Evolutionary conservation across 768 basidiomycete species (phyloP), one percentile per base, ranked within the genome.

Genomic region (Boletus reticulatus): DNA sequence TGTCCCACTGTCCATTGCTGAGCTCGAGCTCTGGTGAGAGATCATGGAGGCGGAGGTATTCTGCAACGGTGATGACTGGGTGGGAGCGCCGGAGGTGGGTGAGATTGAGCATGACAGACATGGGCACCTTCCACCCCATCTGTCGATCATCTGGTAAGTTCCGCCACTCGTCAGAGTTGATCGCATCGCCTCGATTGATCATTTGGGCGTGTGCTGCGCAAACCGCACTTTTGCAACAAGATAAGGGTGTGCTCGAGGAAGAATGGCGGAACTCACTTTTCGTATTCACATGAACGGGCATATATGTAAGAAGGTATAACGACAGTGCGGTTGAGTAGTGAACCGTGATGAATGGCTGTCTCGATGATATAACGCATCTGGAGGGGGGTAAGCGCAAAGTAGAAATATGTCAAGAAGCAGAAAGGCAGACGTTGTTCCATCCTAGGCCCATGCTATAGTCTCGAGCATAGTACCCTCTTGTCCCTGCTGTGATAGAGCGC

Each of bases 301-400:
- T 80, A 80, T 49, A 80, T 71, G 57, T 72, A 75, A 2, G 78
- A 73, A 7, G 78, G 78, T 41, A 80, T 50, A 39, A 80, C 65
- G 49, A 75, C 69, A 2, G 75, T 76, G 43, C 78, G 73, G 59
- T 78, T 77, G 41, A 79, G 67, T 7, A 79, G 60, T 24, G 63
- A 58, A n/a, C 78, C 76, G 44, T 80, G 79, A 14, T 77, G 50
- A 17, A 80, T 58, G 10, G 75, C 67, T 2, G 77, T 74, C 57
- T 80, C 78, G 54, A 80, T 72, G 55, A 80, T 80, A 57, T 80
- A 80, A 19, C 78, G 74, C 71, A 80, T 71, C 78, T 78, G 41
- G 34, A 42, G 24, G 29, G 16, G 12, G 20, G 22, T 63, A 37
- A 56, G 59, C 24, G 32, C 24, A 4, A 46, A 51, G 38, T 36